A percentile compares a stretch with the other conserved stretches of the same genome.
phyloP scores from a whole-genome alignment of 495 filamentous ascomycete genomes.

The Penicillium salamii region DNA sequence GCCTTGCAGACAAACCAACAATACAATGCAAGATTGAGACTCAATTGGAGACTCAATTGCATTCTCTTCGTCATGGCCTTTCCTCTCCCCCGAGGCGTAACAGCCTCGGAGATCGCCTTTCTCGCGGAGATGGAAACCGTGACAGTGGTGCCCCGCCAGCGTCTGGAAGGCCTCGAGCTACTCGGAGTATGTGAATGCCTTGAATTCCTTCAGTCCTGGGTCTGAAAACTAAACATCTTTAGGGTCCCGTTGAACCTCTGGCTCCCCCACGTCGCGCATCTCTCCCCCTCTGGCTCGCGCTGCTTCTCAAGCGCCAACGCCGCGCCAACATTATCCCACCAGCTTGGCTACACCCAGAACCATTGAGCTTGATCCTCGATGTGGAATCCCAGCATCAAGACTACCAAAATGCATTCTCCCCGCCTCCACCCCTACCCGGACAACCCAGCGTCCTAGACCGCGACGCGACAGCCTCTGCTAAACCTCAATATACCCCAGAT shows the following conservation, averaged over 20 bases:
- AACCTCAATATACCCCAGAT: constrained; percentile 40
- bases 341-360: constrained; percentile 74
- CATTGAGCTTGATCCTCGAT: constrained; percentile 71
- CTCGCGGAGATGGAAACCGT: constrained; percentile 96
- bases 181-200: constrained; percentile 59
- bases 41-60: too few species aligned
- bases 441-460: constrained; percentile 32
- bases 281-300: constrained; percentile 93
- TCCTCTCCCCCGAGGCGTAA: constrained; percentile 76
- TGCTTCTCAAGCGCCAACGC: constrained; percentile 91
- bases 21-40: neutral
- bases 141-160: constrained; percentile 87
- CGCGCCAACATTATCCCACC: constrained; percentile 92
- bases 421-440: constrained; percentile 62
- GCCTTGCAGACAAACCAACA: neutral
- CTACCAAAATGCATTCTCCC: constrained; percentile 65
- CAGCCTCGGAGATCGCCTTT: constrained; percentile 88
- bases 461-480: constrained; percentile 25
- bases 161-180: constrained; percentile 78
- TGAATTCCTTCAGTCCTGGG: neutral
- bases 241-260: constrained; percentile 78
- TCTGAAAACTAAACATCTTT: constrained; percentile 13
- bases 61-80: constrained; percentile 62
- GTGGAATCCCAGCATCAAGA: constrained; percentile 66
- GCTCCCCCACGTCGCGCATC: constrained; percentile 76